Base-by-base conservation (phyloP, 129 eudicot species). In the Mikania micrantha region DNA sequence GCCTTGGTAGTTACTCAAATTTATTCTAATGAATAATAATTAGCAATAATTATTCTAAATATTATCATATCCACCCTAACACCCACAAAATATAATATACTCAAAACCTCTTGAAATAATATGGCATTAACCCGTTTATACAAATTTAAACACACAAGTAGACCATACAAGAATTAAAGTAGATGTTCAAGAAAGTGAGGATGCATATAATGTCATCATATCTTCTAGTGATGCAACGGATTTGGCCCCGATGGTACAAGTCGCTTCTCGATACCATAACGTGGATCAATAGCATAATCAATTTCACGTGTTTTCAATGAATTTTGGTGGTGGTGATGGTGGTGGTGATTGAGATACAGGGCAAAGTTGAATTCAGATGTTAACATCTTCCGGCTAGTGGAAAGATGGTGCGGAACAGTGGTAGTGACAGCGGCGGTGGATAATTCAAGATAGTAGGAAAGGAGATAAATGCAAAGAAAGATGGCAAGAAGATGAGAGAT, bases 201-300 rank as follows among this genome's bases (percentile, higher is more conserved):
- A 41, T 28, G 17, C 53, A 17, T 53, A 58, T 39, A 41, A 2
- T 28, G 20, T 72, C 39, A 11, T 32, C 65, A 64, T 35, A 27
- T 64, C 65, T 53, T 50, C 59, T 74, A 74, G 78, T 74, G 78
- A 64, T 75, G 79, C 73, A 75, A 67, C 7, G 79, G 79, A 52
- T 75, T 75, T 15, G 79, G 79, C 6, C 79, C 79, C 29, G 69
- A 54, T 67, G 79, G 79, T 24, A 75, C 74, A 12, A 67, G 62
- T 58, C 79, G 79, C 40, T 66, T 58, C 32, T 75, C 74, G 8
- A 75, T 38, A 67, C 69, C 79, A 67, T 67, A 75, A 2, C 27
- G 67, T 67, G 79, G 79, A 67, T 75, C 79, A 56, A 57, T 66
- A 15, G 21, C 61, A 57, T 45, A 21, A 35, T 27, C n/a, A 38